These are phyloP conservation scores for Yarrowia bubula DNA, from an alignment of 805 yeast species.

Conservation along the genomic window DNA sequence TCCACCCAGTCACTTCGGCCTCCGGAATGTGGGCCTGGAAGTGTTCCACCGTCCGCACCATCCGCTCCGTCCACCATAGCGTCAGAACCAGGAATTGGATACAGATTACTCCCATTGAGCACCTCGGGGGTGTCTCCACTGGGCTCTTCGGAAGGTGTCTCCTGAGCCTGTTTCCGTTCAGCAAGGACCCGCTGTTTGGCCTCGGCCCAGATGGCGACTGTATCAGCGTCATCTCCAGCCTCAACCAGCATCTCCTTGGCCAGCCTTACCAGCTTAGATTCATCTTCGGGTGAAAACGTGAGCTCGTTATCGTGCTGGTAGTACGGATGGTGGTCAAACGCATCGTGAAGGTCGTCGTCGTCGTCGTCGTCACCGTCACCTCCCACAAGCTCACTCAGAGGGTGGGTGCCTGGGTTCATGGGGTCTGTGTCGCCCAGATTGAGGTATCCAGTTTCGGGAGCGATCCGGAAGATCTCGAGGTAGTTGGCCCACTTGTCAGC, in stretches of 20 bases:
- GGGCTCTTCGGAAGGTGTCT: neutral
- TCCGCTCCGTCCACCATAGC: conserved; percentile 1
- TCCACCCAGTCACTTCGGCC: neutral
- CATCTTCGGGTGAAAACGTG: conserved; percentile 12
- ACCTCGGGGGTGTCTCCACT: conserved; percentile 11
- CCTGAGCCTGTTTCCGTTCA: neutral
- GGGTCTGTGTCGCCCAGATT: neutral
- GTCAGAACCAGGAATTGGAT: conserved; percentile 19
- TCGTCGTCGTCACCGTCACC: conserved; percentile 6
- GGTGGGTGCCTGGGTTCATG: conserved; percentile 9
- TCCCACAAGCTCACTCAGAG: neutral
- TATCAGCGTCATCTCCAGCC: neutral
- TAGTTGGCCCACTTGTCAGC: conserved; percentile 20
- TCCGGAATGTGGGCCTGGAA: neutral
- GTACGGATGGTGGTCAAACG: conserved; percentile 3
- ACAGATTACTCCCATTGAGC: conserved; percentile 12
- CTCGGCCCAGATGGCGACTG: neutral
- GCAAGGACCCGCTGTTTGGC: conserved; percentile 10
- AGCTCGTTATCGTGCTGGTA: neutral
- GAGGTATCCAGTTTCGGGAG: neutral
- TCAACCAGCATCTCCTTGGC: neutral
- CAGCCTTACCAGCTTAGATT: neutral
- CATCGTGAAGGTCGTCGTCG: neutral
- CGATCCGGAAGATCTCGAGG: conserved; percentile 1
- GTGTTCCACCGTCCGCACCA: neutral